Percentiles rank a stretch among this genome's conserved stretches.
Evolutionary conservation across 768 basidiomycete species (phyloP).

Genomic region (Porphyrellus cyaneotinctus): DNA sequence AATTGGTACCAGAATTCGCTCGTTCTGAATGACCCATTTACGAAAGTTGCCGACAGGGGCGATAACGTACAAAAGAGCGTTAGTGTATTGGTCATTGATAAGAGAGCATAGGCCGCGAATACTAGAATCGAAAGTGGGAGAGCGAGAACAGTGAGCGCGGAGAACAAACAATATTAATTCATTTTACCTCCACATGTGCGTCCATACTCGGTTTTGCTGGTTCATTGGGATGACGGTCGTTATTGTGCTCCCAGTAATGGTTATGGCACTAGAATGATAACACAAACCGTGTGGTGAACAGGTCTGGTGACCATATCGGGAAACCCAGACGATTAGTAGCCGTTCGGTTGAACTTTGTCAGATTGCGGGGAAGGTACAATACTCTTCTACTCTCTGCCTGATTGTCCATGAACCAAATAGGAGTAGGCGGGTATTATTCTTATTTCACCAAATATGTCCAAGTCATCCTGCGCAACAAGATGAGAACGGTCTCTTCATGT

Average conservation of each 20-base stretch:
- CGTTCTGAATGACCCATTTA: slow-evolving; percentile 5
- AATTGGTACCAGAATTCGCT: slow-evolving; percentile 17
- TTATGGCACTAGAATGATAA: background rate
- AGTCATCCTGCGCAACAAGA: slow-evolving; percentile 16
- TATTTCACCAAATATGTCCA: slow-evolving; percentile 20
- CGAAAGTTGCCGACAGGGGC: slow-evolving; percentile 7
- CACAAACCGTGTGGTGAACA: background rate
- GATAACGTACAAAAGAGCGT: background rate
- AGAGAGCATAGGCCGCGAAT: slow-evolving; percentile 4
- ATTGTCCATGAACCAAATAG: slow-evolving; percentile 20
- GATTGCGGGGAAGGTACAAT: slow-evolving; percentile 29
- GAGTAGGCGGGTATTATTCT: slow-evolving; percentile 30
- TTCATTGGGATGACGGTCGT: too few relatives aligned
- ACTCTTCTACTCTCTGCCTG: slow-evolving; percentile 29
- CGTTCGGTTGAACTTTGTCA: slow-evolving; percentile 19
- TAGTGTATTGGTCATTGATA: slow-evolving; percentile 1
- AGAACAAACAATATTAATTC: background rate
- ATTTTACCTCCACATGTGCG: slow-evolving; percentile 3
- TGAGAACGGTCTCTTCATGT: slow-evolving; percentile 1
- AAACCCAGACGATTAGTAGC: background rate
- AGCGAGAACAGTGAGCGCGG: background rate
- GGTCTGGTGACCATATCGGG: background rate
- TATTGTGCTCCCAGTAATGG: slow-evolving; percentile 3
- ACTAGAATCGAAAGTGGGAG: background rate
- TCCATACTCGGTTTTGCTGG: too few relatives aligned